A percentile compares a stretch with the other conserved stretches of the same genome.
These are phyloP conservation scores for Knufia petricola DNA, from an alignment of 2,329 filamentous ascomycete genomes.

Conservation along the genomic window DNA sequence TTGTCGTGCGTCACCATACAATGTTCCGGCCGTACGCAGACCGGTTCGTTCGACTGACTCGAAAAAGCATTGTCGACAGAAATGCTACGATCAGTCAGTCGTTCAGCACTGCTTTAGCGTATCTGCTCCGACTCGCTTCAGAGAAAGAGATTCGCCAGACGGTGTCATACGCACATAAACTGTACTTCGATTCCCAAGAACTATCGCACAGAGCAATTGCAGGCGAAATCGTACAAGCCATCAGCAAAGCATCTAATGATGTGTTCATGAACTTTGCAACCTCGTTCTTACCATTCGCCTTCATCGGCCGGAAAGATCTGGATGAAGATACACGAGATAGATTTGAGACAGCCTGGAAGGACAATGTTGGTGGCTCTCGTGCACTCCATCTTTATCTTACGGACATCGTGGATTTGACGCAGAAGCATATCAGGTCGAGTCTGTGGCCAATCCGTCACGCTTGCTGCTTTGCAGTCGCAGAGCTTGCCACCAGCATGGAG, in stretches of 20 bases:
- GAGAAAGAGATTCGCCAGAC: constrained; percentile 49
- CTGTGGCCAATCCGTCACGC: constrained; percentile 90
- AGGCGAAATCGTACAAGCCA: constrained; percentile 70
- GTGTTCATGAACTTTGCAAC: constrained; percentile 70
- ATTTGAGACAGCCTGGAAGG: constrained; percentile 80
- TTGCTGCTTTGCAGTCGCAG: constrained; percentile 69
- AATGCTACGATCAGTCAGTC: constrained; percentile 89
- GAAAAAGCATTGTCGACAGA: constrained; percentile 75
- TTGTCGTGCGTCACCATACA: constrained; percentile 69
- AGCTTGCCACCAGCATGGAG: constrained; percentile 56
- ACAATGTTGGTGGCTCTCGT: constrained; percentile 77
- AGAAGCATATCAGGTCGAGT: constrained; percentile 61
- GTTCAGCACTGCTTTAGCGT: constrained; percentile 79
- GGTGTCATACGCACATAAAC: constrained; percentile 48
- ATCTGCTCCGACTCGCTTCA: constrained; percentile 60
- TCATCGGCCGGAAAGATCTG: constrained; percentile 75
- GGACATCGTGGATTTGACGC: constrained; percentile 66
- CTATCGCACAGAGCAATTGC: constrained; percentile 64
- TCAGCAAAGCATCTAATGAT: constrained; percentile 81
- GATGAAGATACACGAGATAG: constrained; percentile 68
- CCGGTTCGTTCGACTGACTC: constrained; percentile 64
- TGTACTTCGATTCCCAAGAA: constrained; percentile 78
- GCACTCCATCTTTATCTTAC: constrained; percentile 73
- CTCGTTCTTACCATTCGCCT: constrained; percentile 73
- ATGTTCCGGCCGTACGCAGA: constrained; percentile 68